A percentile compares a stretch with the other conserved stretches of the same genome.
Evolutionary conservation across 495 filamentous ascomycete species (phyloP).

Genomic region (Lasiosphaeria ovina): DNA sequence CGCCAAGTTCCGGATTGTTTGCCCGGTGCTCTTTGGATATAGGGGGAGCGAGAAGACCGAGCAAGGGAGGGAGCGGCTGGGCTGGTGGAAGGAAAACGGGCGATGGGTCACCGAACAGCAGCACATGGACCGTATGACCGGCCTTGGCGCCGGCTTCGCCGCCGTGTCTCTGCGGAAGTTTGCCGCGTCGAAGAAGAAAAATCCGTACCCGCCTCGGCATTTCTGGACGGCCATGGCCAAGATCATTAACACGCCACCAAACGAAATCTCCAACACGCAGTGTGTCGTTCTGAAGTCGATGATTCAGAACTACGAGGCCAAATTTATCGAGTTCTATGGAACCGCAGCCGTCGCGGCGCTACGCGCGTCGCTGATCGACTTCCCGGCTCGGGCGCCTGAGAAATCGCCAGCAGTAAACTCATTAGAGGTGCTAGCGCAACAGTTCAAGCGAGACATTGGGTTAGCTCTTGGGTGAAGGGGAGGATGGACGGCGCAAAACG

Average conservation of each 20-base stretch:
- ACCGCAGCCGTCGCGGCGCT: constrained; percentile 63
- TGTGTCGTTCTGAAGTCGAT: constrained; percentile 73
- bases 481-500: background rate
- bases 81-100: constrained; percentile 64
- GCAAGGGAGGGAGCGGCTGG: constrained; percentile 63
- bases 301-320: constrained; percentile 65
- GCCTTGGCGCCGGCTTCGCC: constrained; percentile 79
- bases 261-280: constrained; percentile 71
- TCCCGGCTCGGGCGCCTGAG: constrained; percentile 55
- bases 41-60: constrained; percentile 72
- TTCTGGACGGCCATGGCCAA: constrained; percentile 77
- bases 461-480: constrained; percentile 34
- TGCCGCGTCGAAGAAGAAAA: constrained; percentile 57
- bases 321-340: constrained; percentile 77
- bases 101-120: constrained; percentile 62
- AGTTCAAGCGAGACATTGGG: constrained; percentile 59
- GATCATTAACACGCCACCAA: constrained; percentile 67
- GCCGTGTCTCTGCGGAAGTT: constrained; percentile 81
- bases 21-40: constrained; percentile 85
- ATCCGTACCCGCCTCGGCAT: constrained; percentile 74
- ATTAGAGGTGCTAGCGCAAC: constrained; percentile 57
- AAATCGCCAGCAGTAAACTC: constrained; percentile 56
- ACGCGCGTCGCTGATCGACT: constrained; percentile 61
- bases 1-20: constrained; percentile 78
- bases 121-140: constrained; percentile 80